phyloP scores from a whole-genome alignment of 2,329 filamentous ascomycete genomes.

The Alternaria longipes region DNA sequence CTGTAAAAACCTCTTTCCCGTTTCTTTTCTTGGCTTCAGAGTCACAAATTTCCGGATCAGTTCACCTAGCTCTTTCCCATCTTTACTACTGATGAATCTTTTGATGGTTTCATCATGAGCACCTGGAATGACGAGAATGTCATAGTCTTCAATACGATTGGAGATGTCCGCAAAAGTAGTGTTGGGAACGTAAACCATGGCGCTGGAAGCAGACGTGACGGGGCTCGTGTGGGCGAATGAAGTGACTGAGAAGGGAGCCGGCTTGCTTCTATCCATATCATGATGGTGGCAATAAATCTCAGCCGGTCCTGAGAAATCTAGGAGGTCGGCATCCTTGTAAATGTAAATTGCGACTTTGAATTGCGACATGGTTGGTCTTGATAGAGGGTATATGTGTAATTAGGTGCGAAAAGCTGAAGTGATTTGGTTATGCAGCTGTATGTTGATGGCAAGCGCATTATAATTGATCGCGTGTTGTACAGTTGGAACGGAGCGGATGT shows the following conservation, averaged over 20 bases:
- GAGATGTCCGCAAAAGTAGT: constrained; percentile 41
- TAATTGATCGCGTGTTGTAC: background rate
- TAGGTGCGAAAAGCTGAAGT: background rate
- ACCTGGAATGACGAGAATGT: constrained; percentile 54
- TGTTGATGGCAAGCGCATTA: background rate
- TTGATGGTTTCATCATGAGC: constrained; percentile 38
- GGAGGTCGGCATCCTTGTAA: constrained; percentile 51
- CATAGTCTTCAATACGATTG: constrained; percentile 41
- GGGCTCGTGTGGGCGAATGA: constrained; percentile 45
- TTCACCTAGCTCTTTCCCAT: constrained; percentile 26
- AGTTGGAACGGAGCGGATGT: constrained; percentile 11
- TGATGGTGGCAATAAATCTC: constrained; percentile 49
- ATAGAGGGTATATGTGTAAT: background rate
- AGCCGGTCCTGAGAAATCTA: constrained; percentile 54
- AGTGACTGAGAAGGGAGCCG: constrained; percentile 43
- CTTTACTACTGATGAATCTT: constrained; percentile 31
- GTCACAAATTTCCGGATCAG: constrained; percentile 35
- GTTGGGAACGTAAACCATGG: constrained; percentile 45
- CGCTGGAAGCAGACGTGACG: constrained; percentile 32
- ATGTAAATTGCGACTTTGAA: constrained; percentile 53
- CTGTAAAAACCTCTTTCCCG: constrained; percentile 45
- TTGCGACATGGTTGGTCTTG: constrained; percentile 16
- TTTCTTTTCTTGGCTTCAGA: constrained; percentile 33
- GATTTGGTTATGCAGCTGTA: background rate
- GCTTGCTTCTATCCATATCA: constrained; percentile 28